These are phyloP conservation scores for Cyamopsis tetragonoloba DNA, from an alignment of 306 rosid genomes.

Conservation along the genomic window DNA sequence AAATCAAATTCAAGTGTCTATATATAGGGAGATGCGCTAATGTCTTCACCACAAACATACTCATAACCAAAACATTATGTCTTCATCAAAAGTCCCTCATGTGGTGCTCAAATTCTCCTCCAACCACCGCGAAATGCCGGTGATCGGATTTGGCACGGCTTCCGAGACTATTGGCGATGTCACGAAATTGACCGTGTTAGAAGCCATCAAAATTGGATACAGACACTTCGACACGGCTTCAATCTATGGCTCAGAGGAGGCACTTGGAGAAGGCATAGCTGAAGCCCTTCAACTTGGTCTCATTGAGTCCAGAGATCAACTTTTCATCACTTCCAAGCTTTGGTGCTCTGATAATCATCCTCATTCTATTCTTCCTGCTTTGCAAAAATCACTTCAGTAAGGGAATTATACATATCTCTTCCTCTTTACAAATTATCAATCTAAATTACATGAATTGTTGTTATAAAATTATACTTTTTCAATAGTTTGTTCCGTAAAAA, in stretches of 20 bases:
- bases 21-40: too few species aligned
- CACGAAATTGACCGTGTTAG: not conserved
- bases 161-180: not conserved
- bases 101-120: not conserved
- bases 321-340: constrained; percentile 33
- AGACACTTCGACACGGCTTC: constrained; percentile 26
- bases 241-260: constrained; percentile 10
- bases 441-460: too few species aligned
- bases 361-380: constrained; percentile 10
- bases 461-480: too few species aligned
- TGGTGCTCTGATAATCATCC: constrained; percentile 18
- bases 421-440: too few species aligned
- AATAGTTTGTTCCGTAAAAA: too few species aligned
- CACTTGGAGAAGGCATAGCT: constrained; percentile 24
- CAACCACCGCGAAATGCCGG: not conserved
- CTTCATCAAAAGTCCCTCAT: not conserved
- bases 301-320: constrained; percentile 6
- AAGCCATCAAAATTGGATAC: constrained; percentile 25
- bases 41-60: too few species aligned
- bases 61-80: not conserved
- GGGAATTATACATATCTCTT: too few species aligned
- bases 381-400: constrained; percentile 22
- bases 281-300: constrained; percentile 25
- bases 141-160: constrained; percentile 23
- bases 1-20: too few species aligned